Base-by-base conservation (phyloP, 495 filamentous ascomycete species). In the Xeromyces bisporus region DNA sequence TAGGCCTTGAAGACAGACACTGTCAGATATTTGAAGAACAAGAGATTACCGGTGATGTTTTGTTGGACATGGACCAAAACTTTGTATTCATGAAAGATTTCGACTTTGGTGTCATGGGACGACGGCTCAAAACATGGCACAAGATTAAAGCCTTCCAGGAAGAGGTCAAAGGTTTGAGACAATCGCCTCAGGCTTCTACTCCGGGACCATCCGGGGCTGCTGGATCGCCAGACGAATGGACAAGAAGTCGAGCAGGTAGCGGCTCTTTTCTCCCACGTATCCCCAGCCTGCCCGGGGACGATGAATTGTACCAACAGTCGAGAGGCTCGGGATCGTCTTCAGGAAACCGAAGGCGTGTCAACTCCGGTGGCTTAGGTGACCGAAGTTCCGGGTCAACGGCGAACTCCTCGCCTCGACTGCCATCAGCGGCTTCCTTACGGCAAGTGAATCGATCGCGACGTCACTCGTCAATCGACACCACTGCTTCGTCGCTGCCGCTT, bases 1-100 rank as follows among this genome's bases (percentile, higher is more conserved):
- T 71, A 7, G 84, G 80, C 10, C 75, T 96, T 12, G 85, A 94
- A 41, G 64, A 69, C 25, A 69, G 66, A 31, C 86, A 93, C 38
- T 96, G 91, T 50, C 77, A 87, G 26, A 77, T 94, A 7, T 99
- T 99, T 43, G 67, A 77, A 40, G 85, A 94, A 41, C 85, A 99
- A 56, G 91, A 99, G 51, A 93, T 99, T 33, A 73, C 79, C 8
- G 91, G 91, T 21, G 83, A 94, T 38, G 84, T 94, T 8, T 55
- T 99, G 10, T 57, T 99, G 29, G 81, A 82, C 13, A 91, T 99
- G 86, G 78, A 92, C 38, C 91, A 96, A 50, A 73, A 79, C 15
- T 84, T 84, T 18, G 53, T 94, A 2, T 86, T 93, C 48, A 72
- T 96, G 55, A 93, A 93, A 51, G 87, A 89, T 32, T 84, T 96